These are phyloP conservation scores for Candida easanensis DNA, from an alignment of 805 yeast species.

Conservation along the genomic window DNA sequence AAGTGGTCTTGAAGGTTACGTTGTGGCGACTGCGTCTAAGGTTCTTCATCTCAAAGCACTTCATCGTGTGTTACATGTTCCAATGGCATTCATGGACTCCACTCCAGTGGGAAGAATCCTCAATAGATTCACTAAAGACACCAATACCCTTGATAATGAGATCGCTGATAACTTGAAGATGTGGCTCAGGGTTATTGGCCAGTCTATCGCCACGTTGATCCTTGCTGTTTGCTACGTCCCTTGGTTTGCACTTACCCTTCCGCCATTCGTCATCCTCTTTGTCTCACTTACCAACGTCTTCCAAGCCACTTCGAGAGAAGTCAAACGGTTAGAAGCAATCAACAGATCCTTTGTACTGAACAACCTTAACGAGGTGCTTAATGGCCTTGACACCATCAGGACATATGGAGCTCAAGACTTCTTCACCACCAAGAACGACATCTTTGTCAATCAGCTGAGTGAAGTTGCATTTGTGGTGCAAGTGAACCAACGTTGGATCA, in stretches of 20 bases:
- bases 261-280: constrained; percentile 43
- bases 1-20: constrained; percentile 28
- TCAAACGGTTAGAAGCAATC: constrained; percentile 72
- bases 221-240: constrained; percentile 68
- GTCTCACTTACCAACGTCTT: constrained; percentile 48
- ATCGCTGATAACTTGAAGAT: constrained; percentile 60
- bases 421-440: constrained; percentile 45
- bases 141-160: constrained; percentile 77
- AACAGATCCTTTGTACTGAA: constrained; percentile 67
- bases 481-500: constrained; percentile 70
- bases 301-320: constrained; percentile 70
- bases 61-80: constrained; percentile 57
- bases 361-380: constrained; percentile 65
- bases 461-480: constrained; percentile 59
- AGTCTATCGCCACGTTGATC: constrained; percentile 57
- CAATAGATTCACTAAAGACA: constrained; percentile 47
- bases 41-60: constrained; percentile 45
- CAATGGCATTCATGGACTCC: constrained; percentile 77
- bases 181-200: constrained; percentile 41
- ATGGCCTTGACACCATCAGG: constrained; percentile 62
- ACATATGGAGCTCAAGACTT: constrained; percentile 44
- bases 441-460: constrained; percentile 55
- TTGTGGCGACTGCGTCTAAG: constrained; percentile 15
- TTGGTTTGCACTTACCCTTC: constrained; percentile 66
- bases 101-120: constrained; percentile 39